Percentiles rank a stretch among this genome's conserved stretches.
phyloP scores from a whole-genome alignment of 2,329 filamentous ascomycete genomes.

The Colletotrichum eleusines region DNA sequence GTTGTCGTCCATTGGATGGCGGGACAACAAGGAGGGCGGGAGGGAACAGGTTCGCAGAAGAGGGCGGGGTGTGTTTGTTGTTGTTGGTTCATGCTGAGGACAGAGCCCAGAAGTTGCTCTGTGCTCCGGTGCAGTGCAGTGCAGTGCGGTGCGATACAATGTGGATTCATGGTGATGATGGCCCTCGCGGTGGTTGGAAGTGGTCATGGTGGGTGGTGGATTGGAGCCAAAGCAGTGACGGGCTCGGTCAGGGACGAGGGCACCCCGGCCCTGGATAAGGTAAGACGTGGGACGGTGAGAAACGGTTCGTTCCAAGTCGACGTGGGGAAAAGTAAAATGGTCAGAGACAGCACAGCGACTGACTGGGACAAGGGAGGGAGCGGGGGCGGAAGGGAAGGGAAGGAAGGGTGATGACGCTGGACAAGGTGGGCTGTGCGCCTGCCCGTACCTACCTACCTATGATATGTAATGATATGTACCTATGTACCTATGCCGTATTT shows the following conservation, averaged over 20 bases:
- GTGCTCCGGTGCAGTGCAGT: background rate
- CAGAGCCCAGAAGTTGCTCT: conserved; percentile 20
- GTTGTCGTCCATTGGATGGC: conserved; percentile 1
- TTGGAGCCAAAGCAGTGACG: background rate
- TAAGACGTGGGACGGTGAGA: conserved; percentile 39
- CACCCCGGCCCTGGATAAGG: conserved; percentile 33
- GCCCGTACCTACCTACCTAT: too few species aligned
- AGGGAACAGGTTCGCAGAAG: background rate
- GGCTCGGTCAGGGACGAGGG: conserved; percentile 15
- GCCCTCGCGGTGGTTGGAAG: conserved; percentile 10
- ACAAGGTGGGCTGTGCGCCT: conserved; percentile 12
- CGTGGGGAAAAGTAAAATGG: conserved; percentile 39
- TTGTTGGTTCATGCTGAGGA: conserved; percentile 29
- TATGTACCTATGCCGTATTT: background rate
- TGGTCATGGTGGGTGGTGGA: conserved; percentile 20
- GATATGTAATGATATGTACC: too few species aligned
- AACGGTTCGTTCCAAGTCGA: conserved; percentile 41
- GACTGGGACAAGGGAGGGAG: conserved; percentile 29
- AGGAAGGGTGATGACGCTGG: conserved; percentile 24
- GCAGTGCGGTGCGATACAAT: background rate
- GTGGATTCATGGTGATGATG: conserved; percentile 15
- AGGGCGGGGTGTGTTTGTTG: conserved; percentile 17
- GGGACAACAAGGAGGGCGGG: conserved; percentile 7
- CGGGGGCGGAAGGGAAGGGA: background rate
- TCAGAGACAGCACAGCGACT: conserved; percentile 20